These are phyloP conservation scores for Citrus sp. DNA, from an alignment of 345 rosid species.

Conservation along the genomic window DNA sequence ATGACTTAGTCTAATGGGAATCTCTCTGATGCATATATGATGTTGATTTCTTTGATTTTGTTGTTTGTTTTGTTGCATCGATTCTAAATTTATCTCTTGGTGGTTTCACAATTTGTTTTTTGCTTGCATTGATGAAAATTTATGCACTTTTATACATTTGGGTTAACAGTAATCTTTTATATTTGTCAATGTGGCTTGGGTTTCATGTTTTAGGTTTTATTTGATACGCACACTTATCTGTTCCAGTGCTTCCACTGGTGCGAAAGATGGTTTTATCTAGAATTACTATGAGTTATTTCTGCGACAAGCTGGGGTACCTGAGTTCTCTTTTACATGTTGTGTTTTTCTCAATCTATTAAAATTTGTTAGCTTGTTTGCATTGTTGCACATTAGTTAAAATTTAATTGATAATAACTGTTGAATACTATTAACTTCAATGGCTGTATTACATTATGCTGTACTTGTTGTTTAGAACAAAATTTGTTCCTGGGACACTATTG, in stretches of 20 bases:
- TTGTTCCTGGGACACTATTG: no score
- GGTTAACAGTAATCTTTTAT: no score
- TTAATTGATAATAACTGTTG: no score
- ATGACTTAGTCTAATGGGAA: constrained; percentile 18
- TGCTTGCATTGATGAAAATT: no score
- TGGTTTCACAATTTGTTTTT: no score
- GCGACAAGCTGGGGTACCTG: background rate
- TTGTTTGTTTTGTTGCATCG: background rate
- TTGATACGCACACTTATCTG: no score
- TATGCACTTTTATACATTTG: no score
- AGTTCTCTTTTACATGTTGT: background rate
- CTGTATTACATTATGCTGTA: no score
- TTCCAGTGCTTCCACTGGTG: background rate
- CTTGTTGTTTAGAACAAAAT: no score
- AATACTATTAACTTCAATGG: no score
- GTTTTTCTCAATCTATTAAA: background rate
- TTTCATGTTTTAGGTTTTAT: background rate
- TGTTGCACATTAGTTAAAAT: no score
- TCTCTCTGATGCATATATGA: constrained; percentile 12
- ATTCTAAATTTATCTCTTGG: background rate
- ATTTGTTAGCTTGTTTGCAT: background rate
- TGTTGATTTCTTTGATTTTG: background rate
- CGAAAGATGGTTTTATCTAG: background rate
- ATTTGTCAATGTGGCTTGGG: no score
- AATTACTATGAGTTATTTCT: background rate